Evolutionary conservation across 169 alveolate genomes (phyloP), one percentile per base, ranked within the genome.

Genomic region (Plasmodium blacklocki): DNA sequence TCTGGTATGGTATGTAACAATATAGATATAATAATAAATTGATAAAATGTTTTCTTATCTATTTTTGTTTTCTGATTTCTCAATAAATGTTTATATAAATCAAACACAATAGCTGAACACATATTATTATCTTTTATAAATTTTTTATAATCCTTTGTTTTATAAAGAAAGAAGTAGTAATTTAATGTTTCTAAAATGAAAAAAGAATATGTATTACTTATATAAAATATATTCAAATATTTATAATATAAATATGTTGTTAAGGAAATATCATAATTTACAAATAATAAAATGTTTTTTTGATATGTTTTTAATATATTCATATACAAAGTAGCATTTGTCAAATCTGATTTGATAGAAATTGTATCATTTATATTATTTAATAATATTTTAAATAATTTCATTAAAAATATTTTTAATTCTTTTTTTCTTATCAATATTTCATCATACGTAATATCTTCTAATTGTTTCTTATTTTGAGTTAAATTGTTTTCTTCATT

Each of bases 191-290:
- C 52, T 4, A n/a, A 19, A 23, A 78, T n/a, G 54, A 47, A 78
- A 1, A n/a, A 9, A 19, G 67, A 49, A 58, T 29, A 50, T 29
- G 52, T 59, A 18, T 29, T 47, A 60, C 62, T 78, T 14, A 29
- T n/a, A 70, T 50, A 66, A 52, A 78, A 78, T 49, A 58, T 21
- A 60, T 78, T 78, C n/a, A 78, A 0, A 52, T 66, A 78, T 78
- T 78, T 78, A 23, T 60, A 78, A 47, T 78, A 78, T 14, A 78
- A 47, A 73, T 29, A 64, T 26, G 50, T 50, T n/a, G 89, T 66
- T 59, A 50, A 9, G 2, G 89, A 50, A 7, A 56, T 23, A 52
- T 78, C 68, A 52, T 50, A n/a, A 6, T 45, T 59, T 2, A 32
- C 45, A 32, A 78, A 66, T 26, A 59, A 32, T 64, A 78, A 23